Base-by-base conservation (phyloP, 1,284 basidiomycete genomes). In the Vanrija sp. region DNA sequence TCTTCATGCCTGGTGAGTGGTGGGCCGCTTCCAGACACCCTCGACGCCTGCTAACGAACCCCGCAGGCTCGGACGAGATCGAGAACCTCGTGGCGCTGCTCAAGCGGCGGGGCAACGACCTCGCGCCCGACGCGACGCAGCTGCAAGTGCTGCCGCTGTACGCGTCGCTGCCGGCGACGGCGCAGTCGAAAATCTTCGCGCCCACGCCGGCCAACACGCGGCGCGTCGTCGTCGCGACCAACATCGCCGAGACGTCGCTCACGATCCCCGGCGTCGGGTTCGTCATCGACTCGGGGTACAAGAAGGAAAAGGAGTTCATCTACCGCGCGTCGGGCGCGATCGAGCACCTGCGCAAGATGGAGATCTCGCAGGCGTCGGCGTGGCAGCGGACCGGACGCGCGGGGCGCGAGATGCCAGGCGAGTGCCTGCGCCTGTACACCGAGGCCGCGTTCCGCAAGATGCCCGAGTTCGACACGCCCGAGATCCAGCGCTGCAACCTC, bases 161-260 rank as follows among this genome's bases (percentile, higher is more conserved):
- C 71, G 89, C 91, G 18, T 85, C 89, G 3, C 83, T 95, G 51
- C 86, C 90, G 7, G 84, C 87, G 8, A 80, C 81, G 10, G 85
- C 88, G 56, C 92, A 95, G 75, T 78, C 83, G 46, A 85, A 85
- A 72, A 89, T 89, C 59, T 96, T 97, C 74, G 74, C 78, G 1
- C 78, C 84, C 1, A 80, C 90, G 1, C 86, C 90, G 3, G 70
- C 83, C 0, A 82, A 85, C 49, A 85, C 83, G 1, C 85, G 95
- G 46, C 93, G 96, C 72, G 88, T 94, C 69, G 91, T 98, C 55
- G 81, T 98, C 26, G 88, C 92, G 0, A 97, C 93, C 15, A 97
- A 96, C 74, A 92, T 97, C 51, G 93, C 95, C n/a, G 95, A 98
- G 76, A 98, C 96, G 0, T 92, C 89, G 21, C 90, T 99, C 73